Evolutionary conservation across 2,329 filamentous ascomycete genomes (phyloP), one percentile per base, ranked within the genome.

Genomic region (Lachnellula occidentalis): DNA sequence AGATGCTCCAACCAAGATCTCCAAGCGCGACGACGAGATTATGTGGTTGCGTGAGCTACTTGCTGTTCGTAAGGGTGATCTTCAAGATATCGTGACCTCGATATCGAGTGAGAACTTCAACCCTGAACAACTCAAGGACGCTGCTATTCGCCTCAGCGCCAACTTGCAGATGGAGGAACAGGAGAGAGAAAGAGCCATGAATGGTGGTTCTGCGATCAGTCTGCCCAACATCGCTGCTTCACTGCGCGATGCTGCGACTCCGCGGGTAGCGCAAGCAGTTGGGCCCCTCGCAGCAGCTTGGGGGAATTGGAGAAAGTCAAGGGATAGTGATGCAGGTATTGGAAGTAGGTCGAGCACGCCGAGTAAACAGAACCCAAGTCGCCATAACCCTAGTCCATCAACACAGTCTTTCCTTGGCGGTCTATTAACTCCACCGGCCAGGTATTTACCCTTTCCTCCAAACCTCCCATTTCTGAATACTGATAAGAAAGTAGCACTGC

Each of bases 121-220:
- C 70, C 82, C 83, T 54, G 83, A 90, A 58, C 80, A 82, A 5
- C 88, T 96, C 60, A 89, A 88, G 64, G 92, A 97, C 68, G 91
- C 92, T 5, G 89, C 90, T 36, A 97, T 97, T 64, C 87, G 94
- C 51, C 85, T 99, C 57, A 90, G 90, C 69, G 90, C 94, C 14
- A 96, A 96, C 66, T 78, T 99, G 36, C 90, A 97, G 69, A 99
- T 99, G 94, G 92, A 99, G 71, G 89, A 95, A 69, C 90, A 96
- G 69, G 92, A 96, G 72, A 89, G 90, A 50, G 92, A 97, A 71
- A 82, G 94, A 56, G 86, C 90, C 1, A 81, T 89, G 73, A 85
- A 87, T 51, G 85, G 85, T 47, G 82, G 81, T 14, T 87, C 83
- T 7, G 76, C 82, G 27, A 78, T 86, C 57, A 82, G 78, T 51